phyloP scores from a whole-genome alignment of 1,139 yeast genomes.

The Geotrichum phurueaensis region DNA sequence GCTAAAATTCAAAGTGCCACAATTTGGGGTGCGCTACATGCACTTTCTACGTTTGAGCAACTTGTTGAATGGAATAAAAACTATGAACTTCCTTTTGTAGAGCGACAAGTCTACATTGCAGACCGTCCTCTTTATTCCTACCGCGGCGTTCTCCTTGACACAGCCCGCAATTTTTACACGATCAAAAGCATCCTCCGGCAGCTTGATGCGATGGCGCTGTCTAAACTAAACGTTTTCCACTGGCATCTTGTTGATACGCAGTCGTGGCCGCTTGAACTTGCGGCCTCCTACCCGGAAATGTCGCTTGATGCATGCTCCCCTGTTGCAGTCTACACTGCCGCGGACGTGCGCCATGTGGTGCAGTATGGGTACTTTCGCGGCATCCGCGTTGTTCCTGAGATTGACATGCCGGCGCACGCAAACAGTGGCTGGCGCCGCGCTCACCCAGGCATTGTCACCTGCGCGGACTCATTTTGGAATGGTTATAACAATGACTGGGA shows the following conservation, averaged over 20 bases:
- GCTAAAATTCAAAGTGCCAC: constrained; percentile 37
- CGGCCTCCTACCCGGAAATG: constrained; percentile 41
- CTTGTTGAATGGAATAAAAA: constrained; percentile 27
- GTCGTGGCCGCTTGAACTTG: constrained; percentile 42
- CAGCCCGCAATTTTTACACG: constrained; percentile 41
- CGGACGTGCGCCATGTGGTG: constrained; percentile 36
- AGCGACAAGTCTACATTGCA: constrained; percentile 36
- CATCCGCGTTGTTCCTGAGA: constrained; percentile 44
- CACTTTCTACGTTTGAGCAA: constrained; percentile 44
- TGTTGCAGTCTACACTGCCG: constrained; percentile 36
- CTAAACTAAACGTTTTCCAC: constrained; percentile 43
- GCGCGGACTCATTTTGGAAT: constrained; percentile 38
- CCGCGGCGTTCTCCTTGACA: constrained; percentile 44
- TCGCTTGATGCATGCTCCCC: constrained; percentile 42
- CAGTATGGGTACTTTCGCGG: constrained; percentile 41
- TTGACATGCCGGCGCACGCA: constrained; percentile 48
- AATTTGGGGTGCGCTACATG: constrained; percentile 46
- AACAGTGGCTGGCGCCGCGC: constrained; percentile 43
- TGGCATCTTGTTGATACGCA: constrained; percentile 46
- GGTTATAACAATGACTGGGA: constrained; percentile 30
- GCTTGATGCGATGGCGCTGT: constrained; percentile 42
- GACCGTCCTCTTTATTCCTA: constrained; percentile 43
- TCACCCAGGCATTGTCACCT: constrained; percentile 37
- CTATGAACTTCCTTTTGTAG: constrained; percentile 25
- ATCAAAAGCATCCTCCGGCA: constrained; percentile 37